Percentiles rank a stretch among this genome's conserved stretches.
Conservation (phyloP, 2,329 filamentous ascomycete genomes). For the Neobulgaria alba region DNA sequence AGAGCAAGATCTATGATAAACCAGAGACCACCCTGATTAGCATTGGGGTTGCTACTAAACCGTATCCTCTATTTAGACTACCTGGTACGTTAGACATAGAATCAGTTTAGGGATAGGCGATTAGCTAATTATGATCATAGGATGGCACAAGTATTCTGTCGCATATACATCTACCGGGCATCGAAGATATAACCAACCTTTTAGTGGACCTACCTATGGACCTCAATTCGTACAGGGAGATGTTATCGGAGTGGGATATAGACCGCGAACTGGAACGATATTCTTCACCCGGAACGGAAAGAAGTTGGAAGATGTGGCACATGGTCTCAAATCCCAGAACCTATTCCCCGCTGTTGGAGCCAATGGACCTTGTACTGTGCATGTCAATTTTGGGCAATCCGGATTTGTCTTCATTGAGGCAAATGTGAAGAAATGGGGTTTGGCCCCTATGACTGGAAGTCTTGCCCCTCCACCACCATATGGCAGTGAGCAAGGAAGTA, state of each 20-base stretch:
- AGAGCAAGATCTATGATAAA: conserved; percentile 97
- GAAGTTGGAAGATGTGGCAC: conserved; percentile 87
- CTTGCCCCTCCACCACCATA: conserved; percentile 93
- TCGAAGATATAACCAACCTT: conserved; percentile 88
- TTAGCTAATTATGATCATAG: conserved; percentile 34
- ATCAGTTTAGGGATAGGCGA: neutral
- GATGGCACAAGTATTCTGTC: conserved; percentile 85
- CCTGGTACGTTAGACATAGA: conserved; percentile 56
- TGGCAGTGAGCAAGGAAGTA: conserved; percentile 93
- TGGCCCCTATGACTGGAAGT: conserved; percentile 92
- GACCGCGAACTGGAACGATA: conserved; percentile 85
- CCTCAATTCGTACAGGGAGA: conserved; percentile 86
- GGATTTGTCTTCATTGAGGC: conserved; percentile 99
- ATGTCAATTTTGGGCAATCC: conserved; percentile 96
- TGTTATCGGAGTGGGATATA: conserved; percentile 90
- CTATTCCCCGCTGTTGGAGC: conserved; percentile 97
- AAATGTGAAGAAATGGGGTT: conserved; percentile 99
- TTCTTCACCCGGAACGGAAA: conserved; percentile 99
- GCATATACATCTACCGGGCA: conserved; percentile 85
- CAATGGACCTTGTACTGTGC: conserved; percentile 83
- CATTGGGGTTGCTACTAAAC: conserved; percentile 93
- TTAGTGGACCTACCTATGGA: conserved; percentile 69
- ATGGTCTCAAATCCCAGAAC: conserved; percentile 89
- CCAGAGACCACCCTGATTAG: conserved; percentile 79
- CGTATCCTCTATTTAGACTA: conserved; percentile 87